Evolutionary conservation across 805 yeast species (phyloP), one percentile per base, ranked within the genome.

Genomic region (Ogataea henricii): DNA sequence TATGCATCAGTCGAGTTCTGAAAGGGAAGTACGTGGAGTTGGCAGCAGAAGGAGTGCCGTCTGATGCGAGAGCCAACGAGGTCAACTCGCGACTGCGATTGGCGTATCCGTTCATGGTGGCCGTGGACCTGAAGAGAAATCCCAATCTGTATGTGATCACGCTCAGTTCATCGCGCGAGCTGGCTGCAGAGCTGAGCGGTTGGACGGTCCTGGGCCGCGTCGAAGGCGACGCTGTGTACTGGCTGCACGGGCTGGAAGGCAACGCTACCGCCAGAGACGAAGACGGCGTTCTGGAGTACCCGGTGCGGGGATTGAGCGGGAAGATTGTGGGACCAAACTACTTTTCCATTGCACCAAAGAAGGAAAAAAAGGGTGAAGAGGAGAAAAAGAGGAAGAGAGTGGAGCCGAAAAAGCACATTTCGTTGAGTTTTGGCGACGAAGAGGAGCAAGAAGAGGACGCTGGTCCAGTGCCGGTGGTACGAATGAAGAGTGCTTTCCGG

Each of bases 391-490:
- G 9, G 5, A 14, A 26, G 14, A 23, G 30, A 30, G 29, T n/a
- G 16, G 45, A 27, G 20, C 20, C 39, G 4, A 40, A 43, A 12
- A 35, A 36, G 26, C 53, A 53, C 25, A 33, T 53, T 6, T 41
- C 32, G 3, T 27, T 51, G 40, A 51, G 54, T 36, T 51, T 51
- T 29, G 51, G 27, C 10, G 52, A 42, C 9, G 53, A 49, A 25
- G 54, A 47, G 40, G 56, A 47, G 20, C 54, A 45, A 13, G 44
- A 23, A 14, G 48, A n/a, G 4, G 45, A 26, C 5, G 37, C 33
- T n/a, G 33, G 18, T 10, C 30, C 7, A 80, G 81, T 18, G 87
- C 30, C 7, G 80, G 81, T 18, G 87, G 82, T 48, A 72, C 79
- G 14, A 69, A 80, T 23, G 33, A 26, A 26, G 33, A 39, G 42